phyloP scores from a whole-genome alignment of 2,329 filamentous ascomycete species.

The Fusarium albosuccineum region DNA sequence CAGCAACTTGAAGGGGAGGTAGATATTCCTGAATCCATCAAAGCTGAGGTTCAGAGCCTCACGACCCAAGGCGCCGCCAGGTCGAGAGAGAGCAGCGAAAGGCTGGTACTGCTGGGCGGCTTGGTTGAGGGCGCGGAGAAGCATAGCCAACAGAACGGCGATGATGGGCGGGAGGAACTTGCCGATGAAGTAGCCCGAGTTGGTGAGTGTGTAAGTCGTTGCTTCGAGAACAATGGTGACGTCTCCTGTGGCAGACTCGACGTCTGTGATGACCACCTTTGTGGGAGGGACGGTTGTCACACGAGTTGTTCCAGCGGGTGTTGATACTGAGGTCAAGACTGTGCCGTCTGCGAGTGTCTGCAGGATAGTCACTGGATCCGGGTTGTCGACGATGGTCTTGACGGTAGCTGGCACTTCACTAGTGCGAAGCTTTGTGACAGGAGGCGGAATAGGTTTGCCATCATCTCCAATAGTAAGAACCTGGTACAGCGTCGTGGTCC shows the following conservation, averaged over 20 bases:
- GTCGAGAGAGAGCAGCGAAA: constrained; percentile 56
- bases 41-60: constrained; percentile 60
- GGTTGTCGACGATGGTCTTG: constrained; percentile 32
- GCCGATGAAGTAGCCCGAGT: constrained; percentile 53
- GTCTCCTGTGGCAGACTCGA: constrained; percentile 21
- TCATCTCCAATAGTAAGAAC: constrained; percentile 29
- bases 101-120: constrained; percentile 59
- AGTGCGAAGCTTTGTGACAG: constrained; percentile 26
- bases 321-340: constrained; percentile 27
- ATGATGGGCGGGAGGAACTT: constrained; percentile 58
- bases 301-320: constrained; percentile 18
- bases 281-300: constrained; percentile 35
- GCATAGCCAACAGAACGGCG: constrained; percentile 55
- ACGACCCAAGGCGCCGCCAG: constrained; percentile 53
- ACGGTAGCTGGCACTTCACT: constrained; percentile 30
- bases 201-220: constrained; percentile 32
- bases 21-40: constrained; percentile 51
- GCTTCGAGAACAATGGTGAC: constrained; percentile 28
- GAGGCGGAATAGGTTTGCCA: constrained; percentile 11
- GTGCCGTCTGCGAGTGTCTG: constrained; percentile 30
- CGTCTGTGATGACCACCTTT: constrained; percentile 31
- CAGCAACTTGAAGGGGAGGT: constrained; percentile 52
- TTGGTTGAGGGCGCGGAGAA: constrained; percentile 56
- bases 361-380: constrained; percentile 16
- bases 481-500: constrained; percentile 35